phyloP scores from a whole-genome alignment of 2,329 filamentous ascomycete genomes.

The Scedosporium boydii region DNA sequence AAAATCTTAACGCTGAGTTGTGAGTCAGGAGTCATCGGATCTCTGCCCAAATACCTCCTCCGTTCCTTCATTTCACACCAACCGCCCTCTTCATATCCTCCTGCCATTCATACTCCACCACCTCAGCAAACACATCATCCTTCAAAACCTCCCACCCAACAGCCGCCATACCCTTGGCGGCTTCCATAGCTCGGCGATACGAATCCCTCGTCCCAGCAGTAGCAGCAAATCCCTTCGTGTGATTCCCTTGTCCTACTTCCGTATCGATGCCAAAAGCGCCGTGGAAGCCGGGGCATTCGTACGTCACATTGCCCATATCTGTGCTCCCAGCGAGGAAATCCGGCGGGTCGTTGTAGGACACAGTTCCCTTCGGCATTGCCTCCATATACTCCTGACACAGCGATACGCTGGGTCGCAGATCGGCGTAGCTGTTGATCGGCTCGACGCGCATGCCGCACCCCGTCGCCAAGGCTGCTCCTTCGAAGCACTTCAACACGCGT shows the following conservation, averaged over 20 bases:
- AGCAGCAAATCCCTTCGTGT: constrained; percentile 30
- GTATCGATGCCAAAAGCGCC: constrained; percentile 31
- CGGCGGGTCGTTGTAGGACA: constrained; percentile 22
- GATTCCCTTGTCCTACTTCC: constrained; percentile 16
- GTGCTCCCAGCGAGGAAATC: constrained; percentile 26
- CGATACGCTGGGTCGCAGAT: constrained; percentile 33
- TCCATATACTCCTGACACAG: constrained; percentile 32
- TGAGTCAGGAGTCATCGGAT: too few relatives aligned
- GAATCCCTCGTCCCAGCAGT: constrained; percentile 27
- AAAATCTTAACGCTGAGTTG: too few relatives aligned
- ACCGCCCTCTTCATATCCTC: background rate
- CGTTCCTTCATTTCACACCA: background rate
- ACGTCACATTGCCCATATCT: constrained; percentile 43
- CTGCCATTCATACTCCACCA: background rate
- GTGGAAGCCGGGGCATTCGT: constrained; percentile 36
- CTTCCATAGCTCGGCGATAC: constrained; percentile 29
- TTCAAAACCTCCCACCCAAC: constrained; percentile 21
- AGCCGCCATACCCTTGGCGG: constrained; percentile 34
- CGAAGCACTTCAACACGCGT: constrained; percentile 26
- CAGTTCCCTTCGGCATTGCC: constrained; percentile 28
- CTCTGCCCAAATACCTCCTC: too few relatives aligned
- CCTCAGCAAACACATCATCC: background rate
- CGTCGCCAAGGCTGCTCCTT: constrained; percentile 23
- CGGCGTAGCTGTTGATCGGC: constrained; percentile 30
- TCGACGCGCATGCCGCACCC: constrained; percentile 16